Conservation (phyloP, 2,329 filamentous ascomycete species). For the Talaromyces rugulosus region DNA sequence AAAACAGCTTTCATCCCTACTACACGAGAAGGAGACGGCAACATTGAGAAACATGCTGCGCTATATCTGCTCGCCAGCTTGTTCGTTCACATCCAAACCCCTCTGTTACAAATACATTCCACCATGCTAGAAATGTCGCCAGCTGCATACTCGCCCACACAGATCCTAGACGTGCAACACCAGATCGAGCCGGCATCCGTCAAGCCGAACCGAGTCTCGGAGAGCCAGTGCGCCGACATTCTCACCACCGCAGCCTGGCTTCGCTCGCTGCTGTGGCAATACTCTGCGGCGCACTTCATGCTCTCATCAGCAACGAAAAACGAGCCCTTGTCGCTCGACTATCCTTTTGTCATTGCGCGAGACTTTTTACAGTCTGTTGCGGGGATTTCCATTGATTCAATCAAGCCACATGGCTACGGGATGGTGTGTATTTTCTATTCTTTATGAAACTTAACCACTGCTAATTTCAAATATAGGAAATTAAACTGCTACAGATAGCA, state of each 20-base stretch:
- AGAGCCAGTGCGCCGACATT: slow-evolving; percentile 14
- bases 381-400: slow-evolving; percentile 6
- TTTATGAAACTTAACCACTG: background rate
- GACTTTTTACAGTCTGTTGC: slow-evolving; percentile 10
- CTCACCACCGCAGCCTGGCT: slow-evolving; percentile 17
- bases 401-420: slow-evolving; percentile 9
- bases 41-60: background rate
- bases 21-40: background rate
- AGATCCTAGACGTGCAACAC: background rate
- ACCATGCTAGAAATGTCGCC: background rate
- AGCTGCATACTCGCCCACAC: background rate
- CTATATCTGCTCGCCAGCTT: background rate
- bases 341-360: slow-evolving; percentile 10
- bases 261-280: slow-evolving; percentile 17
- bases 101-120: background rate
- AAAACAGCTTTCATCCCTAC: slow-evolving; percentile 5
- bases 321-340: slow-evolving; percentile 9
- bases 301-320: slow-evolving; percentile 11
- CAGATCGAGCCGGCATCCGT: background rate
- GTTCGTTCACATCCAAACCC: background rate
- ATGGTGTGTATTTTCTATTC: slow-evolving; percentile 3
- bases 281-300: slow-evolving; percentile 18
- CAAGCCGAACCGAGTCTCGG: background rate
- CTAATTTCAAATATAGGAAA: slow-evolving; percentile 1
- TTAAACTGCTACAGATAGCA: slow-evolving; percentile 9